Base-by-base conservation (phyloP, 1,139 yeast genomes). In the Pneumocystis oryctolagi region DNA sequence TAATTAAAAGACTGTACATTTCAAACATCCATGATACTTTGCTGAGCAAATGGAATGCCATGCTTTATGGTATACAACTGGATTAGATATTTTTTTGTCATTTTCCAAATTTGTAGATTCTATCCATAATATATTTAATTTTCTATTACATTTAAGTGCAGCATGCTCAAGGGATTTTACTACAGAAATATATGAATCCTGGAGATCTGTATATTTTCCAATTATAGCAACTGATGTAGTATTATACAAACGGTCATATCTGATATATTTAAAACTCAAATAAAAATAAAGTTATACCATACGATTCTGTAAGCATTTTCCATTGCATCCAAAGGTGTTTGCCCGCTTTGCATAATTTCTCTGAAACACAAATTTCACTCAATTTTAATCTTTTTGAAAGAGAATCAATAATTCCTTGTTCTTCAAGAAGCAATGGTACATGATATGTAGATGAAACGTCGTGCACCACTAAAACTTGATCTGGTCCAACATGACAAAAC, bases 401-500 rank as follows among this genome's bases (percentile, higher is more conserved):
- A 74, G 82, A 89, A 69, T 84, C 80, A 78, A 89, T 81, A 81
- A 90, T 82, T 70, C 82, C 85, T 78, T 92, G 97, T 73, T 92
- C 92, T 72, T 85, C 83, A 70, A 92, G 81, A 73, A 92, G 79
- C 69, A 92, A 80, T 63, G 99, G 99, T 69, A 92, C 97, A 74
- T 94, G 98, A 75, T 92, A 92, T 62, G 98, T 92, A 14, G 97
- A 88, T 78, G 88, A 88, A 70, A 92, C 96, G 75, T 94, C 98
- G 73, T 90, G 96, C 65, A 92, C 96, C 62, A 96, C 97, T 70
- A 94, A 82, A 62, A 92, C 98, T 77, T 94, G 98, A 65, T 90
- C 89, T 31, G 95, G 89, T 31, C 97, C 97, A 69, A 92, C 98
- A 73, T 94, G 98, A 76, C 98, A 92, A 78, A 92, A 92, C 98